Percentiles rank a stretch among this genome's conserved stretches.
phyloP scores from a whole-genome alignment of 1,139 yeast genomes.

The Kluyveromyces sp. region DNA sequence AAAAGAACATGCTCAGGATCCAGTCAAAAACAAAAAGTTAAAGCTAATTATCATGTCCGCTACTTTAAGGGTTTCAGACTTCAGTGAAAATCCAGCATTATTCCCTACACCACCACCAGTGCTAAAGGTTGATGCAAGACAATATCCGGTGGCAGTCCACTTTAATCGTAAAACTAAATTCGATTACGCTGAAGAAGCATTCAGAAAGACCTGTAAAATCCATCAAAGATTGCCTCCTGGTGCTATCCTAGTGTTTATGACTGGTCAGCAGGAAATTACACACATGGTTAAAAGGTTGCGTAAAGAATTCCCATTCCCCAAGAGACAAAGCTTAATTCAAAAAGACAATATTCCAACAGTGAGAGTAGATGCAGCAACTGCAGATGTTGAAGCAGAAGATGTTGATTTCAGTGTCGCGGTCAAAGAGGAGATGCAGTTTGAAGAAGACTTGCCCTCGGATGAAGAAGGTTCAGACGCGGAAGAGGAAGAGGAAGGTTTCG shows the following conservation, averaged over 20 bases:
- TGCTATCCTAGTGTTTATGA: conserved; percentile 82
- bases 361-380: conserved; percentile 48
- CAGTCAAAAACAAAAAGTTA: conserved; percentile 46
- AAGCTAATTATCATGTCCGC: conserved; percentile 88
- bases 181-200: conserved; percentile 83
- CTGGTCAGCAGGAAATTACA: conserved; percentile 90
- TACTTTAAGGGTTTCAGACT: conserved; percentile 86
- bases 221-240: conserved; percentile 88
- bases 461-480: conserved; percentile 30
- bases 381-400: conserved; percentile 80
- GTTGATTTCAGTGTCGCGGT: conserved; percentile 65
- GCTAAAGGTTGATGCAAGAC: conserved; percentile 87
- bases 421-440: conserved; percentile 29
- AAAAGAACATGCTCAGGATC: conserved; percentile 42
- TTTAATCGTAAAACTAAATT: conserved; percentile 73
- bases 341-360: conserved; percentile 35
- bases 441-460: conserved; percentile 19
- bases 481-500: conserved; percentile 79
- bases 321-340: conserved; percentile 23
- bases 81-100: conserved; percentile 67
- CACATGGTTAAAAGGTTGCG: conserved; percentile 63
- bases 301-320: conserved; percentile 58
- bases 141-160: conserved; percentile 88
- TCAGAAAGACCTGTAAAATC: conserved; percentile 75
- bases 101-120: conserved; percentile 84